These are phyloP conservation scores for Penicillium polonicum DNA, from an alignment of 2,329 filamentous ascomycete species.

Conservation along the genomic window DNA sequence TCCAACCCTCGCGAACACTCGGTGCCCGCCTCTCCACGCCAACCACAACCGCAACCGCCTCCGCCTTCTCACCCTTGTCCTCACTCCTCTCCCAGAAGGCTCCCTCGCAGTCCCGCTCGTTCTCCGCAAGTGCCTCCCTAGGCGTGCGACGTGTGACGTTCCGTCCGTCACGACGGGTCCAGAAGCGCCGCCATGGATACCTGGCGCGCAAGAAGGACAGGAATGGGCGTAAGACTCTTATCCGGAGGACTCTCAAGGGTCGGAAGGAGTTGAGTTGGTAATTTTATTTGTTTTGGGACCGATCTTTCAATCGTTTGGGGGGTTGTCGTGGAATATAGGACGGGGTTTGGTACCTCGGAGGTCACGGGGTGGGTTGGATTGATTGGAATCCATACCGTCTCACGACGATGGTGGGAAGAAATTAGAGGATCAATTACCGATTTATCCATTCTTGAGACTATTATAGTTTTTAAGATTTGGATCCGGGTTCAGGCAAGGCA, in stretches of 20 bases:
- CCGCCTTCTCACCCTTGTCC: slow-evolving; percentile 17
- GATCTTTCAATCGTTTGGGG: background rate
- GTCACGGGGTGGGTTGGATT: background rate
- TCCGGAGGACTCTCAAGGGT: slow-evolving; percentile 55
- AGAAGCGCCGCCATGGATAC: slow-evolving; percentile 63
- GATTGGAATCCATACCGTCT: background rate
- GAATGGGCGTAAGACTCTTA: slow-evolving; percentile 55
- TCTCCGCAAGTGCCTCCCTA: slow-evolving; percentile 47
- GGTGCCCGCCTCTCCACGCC: slow-evolving; percentile 19
- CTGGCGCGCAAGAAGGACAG: slow-evolving; percentile 53
- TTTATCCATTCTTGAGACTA: background rate
- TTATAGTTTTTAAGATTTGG: background rate
- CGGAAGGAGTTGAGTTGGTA: slow-evolving; percentile 55
- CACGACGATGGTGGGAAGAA: background rate
- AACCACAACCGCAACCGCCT: slow-evolving; percentile 10
- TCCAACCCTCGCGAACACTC: slow-evolving; percentile 31
- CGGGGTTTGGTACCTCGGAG: background rate
- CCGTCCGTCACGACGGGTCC: slow-evolving; percentile 58
- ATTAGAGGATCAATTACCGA: background rate
- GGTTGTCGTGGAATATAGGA: background rate
- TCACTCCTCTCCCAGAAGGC: slow-evolving; percentile 27
- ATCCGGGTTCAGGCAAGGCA: slow-evolving; percentile 4
- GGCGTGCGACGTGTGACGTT: slow-evolving; percentile 54
- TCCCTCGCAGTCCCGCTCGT: slow-evolving; percentile 37
- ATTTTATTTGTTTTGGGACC: background rate